These are phyloP conservation scores for Phytophthora brassicae DNA, from an alignment of 352 stramenopile genomes.

Conservation along the genomic window DNA sequence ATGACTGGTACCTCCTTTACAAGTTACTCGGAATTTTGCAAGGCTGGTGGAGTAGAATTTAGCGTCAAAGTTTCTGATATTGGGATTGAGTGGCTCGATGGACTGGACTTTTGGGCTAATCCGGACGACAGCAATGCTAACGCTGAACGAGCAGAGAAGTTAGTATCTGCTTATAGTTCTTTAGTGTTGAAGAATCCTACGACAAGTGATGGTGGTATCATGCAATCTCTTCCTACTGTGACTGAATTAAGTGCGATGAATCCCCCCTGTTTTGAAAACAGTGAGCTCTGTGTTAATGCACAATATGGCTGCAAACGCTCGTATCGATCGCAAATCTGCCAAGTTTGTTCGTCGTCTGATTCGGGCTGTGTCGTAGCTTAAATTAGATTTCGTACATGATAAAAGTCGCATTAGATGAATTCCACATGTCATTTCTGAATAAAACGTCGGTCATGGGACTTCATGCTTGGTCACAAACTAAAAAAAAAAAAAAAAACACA, in stretches of 20 bases:
- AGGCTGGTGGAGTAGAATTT: conserved; percentile 56
- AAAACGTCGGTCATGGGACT: too few relatives aligned
- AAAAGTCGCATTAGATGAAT: too few relatives aligned
- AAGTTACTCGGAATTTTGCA: conserved; percentile 66
- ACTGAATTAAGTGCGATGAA: conserved; percentile 30
- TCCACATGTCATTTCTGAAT: too few relatives aligned
- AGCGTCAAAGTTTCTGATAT: conserved; percentile 30
- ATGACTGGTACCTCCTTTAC: conserved; percentile 35
- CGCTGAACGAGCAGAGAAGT: conserved; percentile 35
- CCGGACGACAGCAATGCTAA: conserved; percentile 49
- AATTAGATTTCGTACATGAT: too few relatives aligned
- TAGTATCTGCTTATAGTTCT: conserved; percentile 53
- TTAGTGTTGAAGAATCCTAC: conserved; percentile 29
- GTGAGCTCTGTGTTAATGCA: conserved; percentile 41
- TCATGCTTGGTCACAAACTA: too few relatives aligned
- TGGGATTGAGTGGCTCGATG: conserved; percentile 34
- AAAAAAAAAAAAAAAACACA: too few relatives aligned
- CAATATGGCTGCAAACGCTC: conserved; percentile 60
- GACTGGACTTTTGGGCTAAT: conserved; percentile 71
- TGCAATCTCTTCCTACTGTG: conserved; percentile 49
- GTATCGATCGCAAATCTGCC: conserved; percentile 64
- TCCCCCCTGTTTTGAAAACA: conserved; percentile 69
- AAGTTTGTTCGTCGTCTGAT: conserved; percentile 42
- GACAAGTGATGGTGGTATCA: conserved; percentile 42
- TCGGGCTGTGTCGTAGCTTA: conserved; percentile 47